These are phyloP conservation scores for Syzygium aqueum DNA, from an alignment of 345 rosid species.

Conservation along the genomic window DNA sequence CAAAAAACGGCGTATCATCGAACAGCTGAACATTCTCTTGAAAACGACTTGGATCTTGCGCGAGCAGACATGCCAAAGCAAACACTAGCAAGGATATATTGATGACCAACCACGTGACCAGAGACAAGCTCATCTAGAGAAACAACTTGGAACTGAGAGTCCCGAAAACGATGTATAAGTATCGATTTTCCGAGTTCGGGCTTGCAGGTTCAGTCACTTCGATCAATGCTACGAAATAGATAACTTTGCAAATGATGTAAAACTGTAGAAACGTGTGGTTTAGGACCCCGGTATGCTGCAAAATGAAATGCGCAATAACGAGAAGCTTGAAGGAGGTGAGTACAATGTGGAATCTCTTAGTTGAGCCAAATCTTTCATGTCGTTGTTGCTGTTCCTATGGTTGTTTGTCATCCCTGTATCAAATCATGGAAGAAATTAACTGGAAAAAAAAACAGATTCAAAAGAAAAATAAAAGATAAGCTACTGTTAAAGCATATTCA, in stretches of 20 bases:
- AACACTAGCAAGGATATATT: accelerated
- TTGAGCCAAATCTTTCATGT: neutral
- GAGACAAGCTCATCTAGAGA: too few relatives aligned
- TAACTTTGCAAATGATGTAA: accelerated
- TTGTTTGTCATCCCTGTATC: accelerated
- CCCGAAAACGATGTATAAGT: too few relatives aligned
- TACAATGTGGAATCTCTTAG: neutral
- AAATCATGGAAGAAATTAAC: neutral
- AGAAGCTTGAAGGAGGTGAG: neutral
- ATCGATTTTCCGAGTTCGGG: too few relatives aligned
- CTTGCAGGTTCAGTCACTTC: neutral
- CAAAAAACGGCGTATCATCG: too few relatives aligned
- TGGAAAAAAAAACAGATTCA: too few relatives aligned
- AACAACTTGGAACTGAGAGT: accelerated
- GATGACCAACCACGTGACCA: accelerated
- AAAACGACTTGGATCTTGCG: too few relatives aligned
- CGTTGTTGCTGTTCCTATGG: neutral
- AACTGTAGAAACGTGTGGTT: neutral
- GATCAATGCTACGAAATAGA: too few relatives aligned
- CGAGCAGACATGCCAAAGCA: too few relatives aligned
- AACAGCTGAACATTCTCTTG: too few relatives aligned
- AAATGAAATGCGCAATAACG: too few relatives aligned
- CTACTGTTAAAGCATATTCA: neutral
- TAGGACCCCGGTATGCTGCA: accelerated
- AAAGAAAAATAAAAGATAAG: neutral